A percentile compares a stretch with the other conserved stretches of the same genome.
Evolutionary conservation across 352 stramenopile species (phyloP).

Genomic region (Phytophthora brassicae): DNA sequence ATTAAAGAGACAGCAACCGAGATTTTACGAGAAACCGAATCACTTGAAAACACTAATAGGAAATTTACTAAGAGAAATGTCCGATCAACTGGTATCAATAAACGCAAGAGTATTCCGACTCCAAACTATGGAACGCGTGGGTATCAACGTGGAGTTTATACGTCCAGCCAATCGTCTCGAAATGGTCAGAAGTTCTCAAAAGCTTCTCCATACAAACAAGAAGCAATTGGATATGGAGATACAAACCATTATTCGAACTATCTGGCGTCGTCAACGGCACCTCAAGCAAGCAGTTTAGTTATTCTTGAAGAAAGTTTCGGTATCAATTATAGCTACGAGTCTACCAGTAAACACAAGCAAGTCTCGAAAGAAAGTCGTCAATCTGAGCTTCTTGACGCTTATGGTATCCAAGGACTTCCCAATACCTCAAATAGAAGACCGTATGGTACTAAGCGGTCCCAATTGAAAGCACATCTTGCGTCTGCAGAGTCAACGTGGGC

Average conservation of each 20-base stretch:
- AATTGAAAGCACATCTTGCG: constrained; percentile 55
- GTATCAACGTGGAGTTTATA: constrained; percentile 18
- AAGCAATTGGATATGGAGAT: constrained; percentile 36
- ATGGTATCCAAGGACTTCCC: constrained; percentile 39
- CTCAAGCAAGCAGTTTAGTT: constrained; percentile 42
- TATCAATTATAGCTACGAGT: constrained; percentile 8
- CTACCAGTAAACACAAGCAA: constrained; percentile 29
- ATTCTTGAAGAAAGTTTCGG: constrained; percentile 41
- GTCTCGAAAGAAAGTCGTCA: constrained; percentile 57
- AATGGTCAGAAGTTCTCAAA: constrained; percentile 35
- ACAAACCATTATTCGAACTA: constrained; percentile 20
- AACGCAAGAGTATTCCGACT: constrained; percentile 30
- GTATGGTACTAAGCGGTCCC: constrained; percentile 56
- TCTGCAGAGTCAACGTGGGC: constrained; percentile 42
- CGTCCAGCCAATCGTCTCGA: constrained; percentile 9
- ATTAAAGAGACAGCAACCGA: constrained; percentile 44
- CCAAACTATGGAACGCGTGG: constrained; percentile 8
- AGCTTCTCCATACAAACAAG: constrained; percentile 49
- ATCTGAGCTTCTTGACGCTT: constrained; percentile 65
- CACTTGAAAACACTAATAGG: constrained; percentile 35
- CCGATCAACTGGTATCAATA: constrained; percentile 21
- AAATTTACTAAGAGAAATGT: constrained; percentile 9
- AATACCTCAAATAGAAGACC: constrained; percentile 6
- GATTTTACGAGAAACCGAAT: constrained; percentile 46
- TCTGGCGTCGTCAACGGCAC: constrained; percentile 13